A percentile compares a stretch with the other conserved stretches of the same genome.
phyloP scores from a whole-genome alignment of 495 filamentous ascomycete genomes.

The Paragyromitra xinjiangensis region DNA sequence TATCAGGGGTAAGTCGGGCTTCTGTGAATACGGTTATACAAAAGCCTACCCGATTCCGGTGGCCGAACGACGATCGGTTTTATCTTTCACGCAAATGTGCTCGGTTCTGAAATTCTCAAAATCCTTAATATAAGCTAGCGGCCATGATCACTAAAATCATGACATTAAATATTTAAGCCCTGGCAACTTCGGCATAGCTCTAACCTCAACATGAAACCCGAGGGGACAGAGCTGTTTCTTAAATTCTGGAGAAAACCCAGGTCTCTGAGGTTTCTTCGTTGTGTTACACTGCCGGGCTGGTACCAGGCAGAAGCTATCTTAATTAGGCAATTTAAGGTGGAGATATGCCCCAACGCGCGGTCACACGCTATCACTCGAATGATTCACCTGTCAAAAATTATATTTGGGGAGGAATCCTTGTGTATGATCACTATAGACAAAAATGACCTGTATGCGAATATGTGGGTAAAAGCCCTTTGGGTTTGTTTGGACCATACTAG shows the following conservation, averaged over 20 bases:
- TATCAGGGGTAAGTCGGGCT: too few relatives aligned
- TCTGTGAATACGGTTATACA: too few relatives aligned
- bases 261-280: background rate
- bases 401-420: background rate
- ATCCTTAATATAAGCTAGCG: background rate
- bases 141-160: background rate
- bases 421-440: slow-evolving; percentile 15
- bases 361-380: slow-evolving; percentile 6
- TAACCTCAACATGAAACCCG: too few relatives aligned
- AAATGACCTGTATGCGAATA: background rate
- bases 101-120: background rate
- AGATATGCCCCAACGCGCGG: background rate
- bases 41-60: too few relatives aligned
- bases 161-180: background rate
- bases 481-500: background rate
- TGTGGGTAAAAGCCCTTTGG: background rate
- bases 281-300: background rate
- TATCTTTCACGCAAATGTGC: background rate
- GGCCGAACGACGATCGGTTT: background rate
- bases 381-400: background rate
- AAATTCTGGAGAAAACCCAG: too few relatives aligned
- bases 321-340: too few relatives aligned
- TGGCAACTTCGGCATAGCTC: background rate
- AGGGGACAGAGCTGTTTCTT: too few relatives aligned
- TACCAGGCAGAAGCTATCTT: background rate